Conservation (phyloP, 495 filamentous ascomycete genomes). For the Daldinia bambusicola region DNA sequence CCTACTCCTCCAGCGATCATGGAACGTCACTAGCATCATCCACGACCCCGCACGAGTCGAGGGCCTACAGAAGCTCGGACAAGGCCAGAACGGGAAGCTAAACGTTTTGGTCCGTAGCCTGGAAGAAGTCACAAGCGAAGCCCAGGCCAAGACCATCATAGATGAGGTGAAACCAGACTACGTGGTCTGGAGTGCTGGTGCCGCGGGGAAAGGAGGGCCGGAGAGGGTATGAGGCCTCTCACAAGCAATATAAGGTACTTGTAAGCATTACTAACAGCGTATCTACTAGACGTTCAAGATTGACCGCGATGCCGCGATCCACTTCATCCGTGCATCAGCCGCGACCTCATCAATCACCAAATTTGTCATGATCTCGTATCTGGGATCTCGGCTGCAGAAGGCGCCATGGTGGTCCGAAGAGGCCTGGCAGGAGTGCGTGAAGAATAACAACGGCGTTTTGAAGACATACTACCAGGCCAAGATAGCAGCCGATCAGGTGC, state of each 20-base stretch:
- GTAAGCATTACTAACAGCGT: neutral
- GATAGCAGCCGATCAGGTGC: slow-evolving; percentile 75
- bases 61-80: slow-evolving; percentile 68
- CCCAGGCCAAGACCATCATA: slow-evolving; percentile 69
- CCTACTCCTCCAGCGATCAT: slow-evolving; percentile 74
- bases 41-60: slow-evolving; percentile 72
- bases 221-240: slow-evolving; percentile 52
- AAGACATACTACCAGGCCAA: slow-evolving; percentile 79
- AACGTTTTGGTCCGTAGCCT: slow-evolving; percentile 73
- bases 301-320: slow-evolving; percentile 73
- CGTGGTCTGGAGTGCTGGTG: slow-evolving; percentile 83
- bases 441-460: slow-evolving; percentile 64
- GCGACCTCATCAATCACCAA: slow-evolving; percentile 68
- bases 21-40: slow-evolving; percentile 81
- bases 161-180: slow-evolving; percentile 71
- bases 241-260: neutral
- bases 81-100: slow-evolving; percentile 61
- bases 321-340: slow-evolving; percentile 75
- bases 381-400: slow-evolving; percentile 65
- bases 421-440: slow-evolving; percentile 61
- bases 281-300: slow-evolving; percentile 57
- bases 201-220: slow-evolving; percentile 79
- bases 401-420: slow-evolving; percentile 76
- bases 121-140: slow-evolving; percentile 72
- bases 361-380: slow-evolving; percentile 79